These are phyloP conservation scores for Phaeosphaeriaceae sp. DNA, from an alignment of 2,329 filamentous ascomycete genomes.

Conservation along the genomic window DNA sequence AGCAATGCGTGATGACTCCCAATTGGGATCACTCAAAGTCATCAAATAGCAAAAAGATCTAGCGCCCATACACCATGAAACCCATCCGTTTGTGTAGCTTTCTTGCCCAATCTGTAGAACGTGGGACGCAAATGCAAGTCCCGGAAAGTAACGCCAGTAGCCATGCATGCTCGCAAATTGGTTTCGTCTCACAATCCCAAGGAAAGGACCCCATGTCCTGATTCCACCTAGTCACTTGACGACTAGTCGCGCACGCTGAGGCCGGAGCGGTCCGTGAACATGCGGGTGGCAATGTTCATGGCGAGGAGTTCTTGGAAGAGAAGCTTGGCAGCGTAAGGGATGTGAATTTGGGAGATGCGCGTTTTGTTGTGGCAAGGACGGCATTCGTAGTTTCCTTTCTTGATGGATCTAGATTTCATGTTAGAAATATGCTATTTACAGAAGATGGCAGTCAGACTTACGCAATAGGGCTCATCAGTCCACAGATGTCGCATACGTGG, in stretches of 20 bases:
- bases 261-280: slow-evolving; percentile 89
- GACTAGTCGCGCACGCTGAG: slow-evolving; percentile 67
- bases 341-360: slow-evolving; percentile 95
- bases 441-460: slow-evolving; percentile 64
- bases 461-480: slow-evolving; percentile 98
- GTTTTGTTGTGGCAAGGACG: slow-evolving; percentile 99
- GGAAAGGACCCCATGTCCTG: background rate
- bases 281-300: slow-evolving; percentile 97
- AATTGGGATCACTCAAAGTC: background rate
- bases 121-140: background rate
- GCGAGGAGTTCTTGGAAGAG: slow-evolving; percentile 97
- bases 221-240: background rate
- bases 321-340: slow-evolving; percentile 96
- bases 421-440: background rate
- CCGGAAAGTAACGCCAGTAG: background rate
- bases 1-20: background rate
- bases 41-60: background rate
- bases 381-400: slow-evolving; percentile 95
- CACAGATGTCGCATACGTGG: slow-evolving; percentile 98
- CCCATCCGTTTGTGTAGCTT: background rate
- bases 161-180: background rate
- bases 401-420: slow-evolving; percentile 72
- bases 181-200: background rate
- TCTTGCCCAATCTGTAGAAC: slow-evolving; percentile 1
- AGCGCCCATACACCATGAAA: background rate